Percentiles rank a stretch among this genome's conserved stretches.
These are phyloP conservation scores for Aureobasidium sp. DNA, from an alignment of 2,329 filamentous ascomycete genomes.

Conservation along the genomic window DNA sequence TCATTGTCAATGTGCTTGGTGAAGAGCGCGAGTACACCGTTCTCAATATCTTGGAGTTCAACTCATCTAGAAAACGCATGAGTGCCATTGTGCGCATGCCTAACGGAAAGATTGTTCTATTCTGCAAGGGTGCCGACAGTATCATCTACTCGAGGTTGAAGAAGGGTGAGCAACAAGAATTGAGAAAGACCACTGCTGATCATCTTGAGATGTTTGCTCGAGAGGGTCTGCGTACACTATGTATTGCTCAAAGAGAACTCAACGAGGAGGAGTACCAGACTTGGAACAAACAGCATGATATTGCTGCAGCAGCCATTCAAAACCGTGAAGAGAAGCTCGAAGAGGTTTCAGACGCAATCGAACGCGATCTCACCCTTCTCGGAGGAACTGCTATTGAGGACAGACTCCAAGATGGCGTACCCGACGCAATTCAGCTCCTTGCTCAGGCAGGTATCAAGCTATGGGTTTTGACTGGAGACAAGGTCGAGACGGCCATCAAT, in stretches of 20 bases:
- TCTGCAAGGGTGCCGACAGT: slow-evolving; percentile 96
- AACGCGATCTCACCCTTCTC: slow-evolving; percentile 78
- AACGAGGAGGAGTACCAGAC: slow-evolving; percentile 72
- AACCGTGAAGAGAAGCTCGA: slow-evolving; percentile 92
- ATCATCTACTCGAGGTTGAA: slow-evolving; percentile 91
- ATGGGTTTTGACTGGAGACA: slow-evolving; percentile 97
- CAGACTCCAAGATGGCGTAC: slow-evolving; percentile 90
- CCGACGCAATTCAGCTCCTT: slow-evolving; percentile 86
- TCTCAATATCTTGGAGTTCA: slow-evolving; percentile 94
- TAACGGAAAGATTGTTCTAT: slow-evolving; percentile 77
- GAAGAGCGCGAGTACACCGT: slow-evolving; percentile 79
- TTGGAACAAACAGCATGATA: slow-evolving; percentile 83
- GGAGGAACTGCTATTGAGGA: slow-evolving; percentile 97
- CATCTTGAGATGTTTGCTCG: slow-evolving; percentile 96
- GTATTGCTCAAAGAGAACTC: slow-evolving; percentile 78
- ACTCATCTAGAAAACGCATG: slow-evolving; percentile 94
- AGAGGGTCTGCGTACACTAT: slow-evolving; percentile 89
- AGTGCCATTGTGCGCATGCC: slow-evolving; percentile 95
- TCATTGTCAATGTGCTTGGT: slow-evolving; percentile 80
- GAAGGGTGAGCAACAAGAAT: slow-evolving; percentile 75
- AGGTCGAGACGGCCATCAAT: slow-evolving; percentile 98
- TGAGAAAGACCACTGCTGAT: slow-evolving; percentile 77
- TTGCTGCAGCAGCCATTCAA: slow-evolving; percentile 74
- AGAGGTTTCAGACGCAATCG: slow-evolving; percentile 79
- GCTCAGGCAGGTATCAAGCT: slow-evolving; percentile 94